Evolutionary conservation across 2,329 filamentous ascomycete species (phyloP).

Genomic region (Talaromyces sp.): DNA sequence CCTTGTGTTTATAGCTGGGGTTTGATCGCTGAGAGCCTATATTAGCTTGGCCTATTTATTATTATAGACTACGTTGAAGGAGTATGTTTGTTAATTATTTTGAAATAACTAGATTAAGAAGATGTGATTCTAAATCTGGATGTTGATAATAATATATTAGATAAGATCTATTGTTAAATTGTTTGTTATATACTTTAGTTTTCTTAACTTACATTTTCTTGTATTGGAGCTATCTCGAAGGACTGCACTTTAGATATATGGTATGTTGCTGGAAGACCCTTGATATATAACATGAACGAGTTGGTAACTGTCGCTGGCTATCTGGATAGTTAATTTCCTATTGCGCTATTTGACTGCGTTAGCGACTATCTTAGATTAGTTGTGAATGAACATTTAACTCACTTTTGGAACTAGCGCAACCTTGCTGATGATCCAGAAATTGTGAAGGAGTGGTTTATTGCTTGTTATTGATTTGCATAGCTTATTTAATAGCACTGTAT

Average conservation of each 20-base stretch:
- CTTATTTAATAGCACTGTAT: conserved; percentile 30
- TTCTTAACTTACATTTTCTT: conserved; percentile 21
- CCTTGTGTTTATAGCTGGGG: conserved; percentile 23
- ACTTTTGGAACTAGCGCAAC: conserved; percentile 34
- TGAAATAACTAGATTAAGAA: conserved; percentile 21
- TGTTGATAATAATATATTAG: conserved; percentile 21
- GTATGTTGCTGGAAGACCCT: conserved; percentile 31
- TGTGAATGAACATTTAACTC: conserved; percentile 25
- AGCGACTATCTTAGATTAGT: conserved; percentile 32
- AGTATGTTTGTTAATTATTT: conserved; percentile 19
- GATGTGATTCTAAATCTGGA: conserved; percentile 21
- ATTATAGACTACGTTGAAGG: conserved; percentile 26
- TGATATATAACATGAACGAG: conserved; percentile 46
- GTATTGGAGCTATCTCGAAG: conserved; percentile 38
- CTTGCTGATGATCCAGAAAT: conserved; percentile 27
- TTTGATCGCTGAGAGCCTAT: conserved; percentile 20
- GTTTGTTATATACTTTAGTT: too few species aligned
- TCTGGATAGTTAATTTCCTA: conserved; percentile 28
- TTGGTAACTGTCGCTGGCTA: conserved; percentile 32
- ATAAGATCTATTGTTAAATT: too few species aligned
- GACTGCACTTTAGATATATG: conserved; percentile 24
- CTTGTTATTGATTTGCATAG: conserved; percentile 32
- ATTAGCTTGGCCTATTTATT: conserved; percentile 24
- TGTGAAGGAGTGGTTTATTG: conserved; percentile 29
- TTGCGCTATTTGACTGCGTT: conserved; percentile 28